phyloP scores from a whole-genome alignment of 1,284 basidiomycete genomes.

The Stereum hirsutum region DNA sequence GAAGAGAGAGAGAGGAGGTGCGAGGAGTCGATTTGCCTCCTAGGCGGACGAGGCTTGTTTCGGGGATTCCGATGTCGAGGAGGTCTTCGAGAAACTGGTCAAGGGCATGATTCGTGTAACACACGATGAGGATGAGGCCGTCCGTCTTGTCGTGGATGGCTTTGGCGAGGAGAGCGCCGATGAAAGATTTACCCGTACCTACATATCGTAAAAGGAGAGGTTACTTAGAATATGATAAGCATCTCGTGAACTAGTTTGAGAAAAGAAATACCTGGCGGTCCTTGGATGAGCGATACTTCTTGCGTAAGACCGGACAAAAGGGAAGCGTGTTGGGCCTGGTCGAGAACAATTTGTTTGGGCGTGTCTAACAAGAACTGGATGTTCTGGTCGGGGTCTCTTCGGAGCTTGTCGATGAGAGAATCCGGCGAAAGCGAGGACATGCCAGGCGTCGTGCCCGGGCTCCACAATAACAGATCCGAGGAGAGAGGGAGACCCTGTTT shows the following conservation, averaged over 20 bases:
- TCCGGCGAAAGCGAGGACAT: constrained; percentile 4
- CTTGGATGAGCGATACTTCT: constrained; percentile 49
- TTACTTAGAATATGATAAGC: too few relatives aligned
- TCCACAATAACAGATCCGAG: constrained; percentile 44
- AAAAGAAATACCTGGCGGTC: constrained; percentile 54
- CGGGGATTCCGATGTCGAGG: constrained; percentile 46
- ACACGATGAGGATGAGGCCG: constrained; percentile 48
- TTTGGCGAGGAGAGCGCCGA: constrained; percentile 53
- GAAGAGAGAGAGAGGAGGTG: constrained; percentile 33
- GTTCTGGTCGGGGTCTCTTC: constrained; percentile 26
- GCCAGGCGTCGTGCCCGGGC: constrained; percentile 16
- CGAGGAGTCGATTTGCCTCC: constrained; percentile 42
- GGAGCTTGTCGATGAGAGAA: constrained; percentile 24
- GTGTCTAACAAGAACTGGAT: constrained; percentile 28
- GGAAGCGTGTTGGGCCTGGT: constrained; percentile 39
- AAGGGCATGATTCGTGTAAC: constrained; percentile 60
- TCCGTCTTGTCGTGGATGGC: constrained; percentile 35
- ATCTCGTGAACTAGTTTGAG: not conserved
- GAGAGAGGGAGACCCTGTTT: constrained; percentile 33
- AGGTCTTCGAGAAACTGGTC: constrained; percentile 56
- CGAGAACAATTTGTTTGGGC: constrained; percentile 32
- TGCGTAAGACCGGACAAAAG: constrained; percentile 44
- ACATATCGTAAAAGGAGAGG: not conserved
- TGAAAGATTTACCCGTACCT: constrained; percentile 66
- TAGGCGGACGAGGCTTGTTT: constrained; percentile 34